Percentiles rank a stretch among this genome's conserved stretches.
Conservation (phyloP, 306 rosid species). For the Acmispon strigosus region DNA sequence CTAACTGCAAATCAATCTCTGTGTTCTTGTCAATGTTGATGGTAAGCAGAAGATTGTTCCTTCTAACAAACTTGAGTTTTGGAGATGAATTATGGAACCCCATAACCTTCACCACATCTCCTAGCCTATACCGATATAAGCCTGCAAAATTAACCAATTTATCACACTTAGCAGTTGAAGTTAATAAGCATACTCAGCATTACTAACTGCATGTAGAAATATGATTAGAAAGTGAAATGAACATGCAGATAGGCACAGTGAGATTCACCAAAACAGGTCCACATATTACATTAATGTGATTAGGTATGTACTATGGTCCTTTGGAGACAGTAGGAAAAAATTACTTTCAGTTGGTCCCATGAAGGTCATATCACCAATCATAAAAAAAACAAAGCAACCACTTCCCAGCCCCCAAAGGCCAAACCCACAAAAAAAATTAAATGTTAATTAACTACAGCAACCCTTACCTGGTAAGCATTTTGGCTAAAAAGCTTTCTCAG, state of each 20-base stretch:
- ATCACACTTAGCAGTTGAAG: background rate
- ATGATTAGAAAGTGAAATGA: background rate
- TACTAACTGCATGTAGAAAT: background rate
- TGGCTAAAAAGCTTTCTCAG: background rate
- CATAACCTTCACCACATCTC: constrained; percentile 73
- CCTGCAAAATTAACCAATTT: constrained; percentile 43
- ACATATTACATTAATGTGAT: constrained; percentile 12
- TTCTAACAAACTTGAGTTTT: constrained; percentile 55
- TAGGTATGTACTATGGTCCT: constrained; percentile 11
- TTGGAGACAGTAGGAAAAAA: background rate
- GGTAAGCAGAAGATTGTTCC: constrained; percentile 61
- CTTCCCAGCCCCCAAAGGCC: background rate
- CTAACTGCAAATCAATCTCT: constrained; percentile 62
- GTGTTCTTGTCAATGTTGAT: constrained; percentile 90
- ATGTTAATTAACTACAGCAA: background rate
- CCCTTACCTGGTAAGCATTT: background rate
- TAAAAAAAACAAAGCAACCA: background rate
- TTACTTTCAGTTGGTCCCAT: constrained; percentile 22
- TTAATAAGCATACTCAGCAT: background rate
- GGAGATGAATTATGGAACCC: constrained; percentile 85
- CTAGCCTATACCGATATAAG: constrained; percentile 69
- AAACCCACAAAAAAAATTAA: background rate
- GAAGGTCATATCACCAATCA: constrained; percentile 2
- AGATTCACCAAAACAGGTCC: background rate
- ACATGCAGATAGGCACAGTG: constrained; percentile 4